phyloP scores from a whole-genome alignment of 768 basidiomycete species.

The Boletus tylopilopsis region DNA sequence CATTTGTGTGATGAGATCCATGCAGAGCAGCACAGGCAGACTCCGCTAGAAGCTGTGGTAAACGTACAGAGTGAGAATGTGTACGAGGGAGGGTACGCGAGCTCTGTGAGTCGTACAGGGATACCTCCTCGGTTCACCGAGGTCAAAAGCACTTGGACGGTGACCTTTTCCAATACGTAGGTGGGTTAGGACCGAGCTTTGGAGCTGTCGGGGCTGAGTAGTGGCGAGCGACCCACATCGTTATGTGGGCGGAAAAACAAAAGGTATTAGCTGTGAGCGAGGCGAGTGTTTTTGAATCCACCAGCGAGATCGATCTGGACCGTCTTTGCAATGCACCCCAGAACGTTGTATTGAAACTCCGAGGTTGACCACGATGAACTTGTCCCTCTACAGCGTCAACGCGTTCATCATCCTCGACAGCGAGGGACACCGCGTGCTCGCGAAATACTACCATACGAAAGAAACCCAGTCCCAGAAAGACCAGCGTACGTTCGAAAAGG shows the following conservation, averaged over 20 bases:
- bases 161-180: constrained; percentile 42
- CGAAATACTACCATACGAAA: constrained; percentile 91
- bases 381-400: constrained; percentile 83
- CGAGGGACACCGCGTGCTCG: constrained; percentile 92
- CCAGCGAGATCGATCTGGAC: constrained; percentile 13
- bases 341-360: constrained; percentile 24
- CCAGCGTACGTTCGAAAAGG: constrained; percentile 94
- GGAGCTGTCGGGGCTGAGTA: neutral
- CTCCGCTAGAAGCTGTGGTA: constrained; percentile 7
- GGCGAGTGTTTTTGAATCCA: constrained; percentile 24
- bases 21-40: constrained; percentile 11
- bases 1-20: constrained; percentile 23
- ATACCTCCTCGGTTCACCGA: no score
- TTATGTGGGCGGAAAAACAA: no score
- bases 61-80: no score
- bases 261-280: no score
- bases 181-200: constrained; percentile 34
- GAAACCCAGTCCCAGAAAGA: constrained; percentile 69
- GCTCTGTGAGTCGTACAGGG: constrained; percentile 45
- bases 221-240: constrained; percentile 38
- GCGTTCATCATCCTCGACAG: constrained; percentile 90
- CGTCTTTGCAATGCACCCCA: constrained; percentile 15
- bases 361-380: constrained; percentile 48
- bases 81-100: no score
- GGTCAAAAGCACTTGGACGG: constrained; percentile 56